phyloP scores from a whole-genome alignment of 305 asterid genomes.

The Salvia sclarea region DNA sequence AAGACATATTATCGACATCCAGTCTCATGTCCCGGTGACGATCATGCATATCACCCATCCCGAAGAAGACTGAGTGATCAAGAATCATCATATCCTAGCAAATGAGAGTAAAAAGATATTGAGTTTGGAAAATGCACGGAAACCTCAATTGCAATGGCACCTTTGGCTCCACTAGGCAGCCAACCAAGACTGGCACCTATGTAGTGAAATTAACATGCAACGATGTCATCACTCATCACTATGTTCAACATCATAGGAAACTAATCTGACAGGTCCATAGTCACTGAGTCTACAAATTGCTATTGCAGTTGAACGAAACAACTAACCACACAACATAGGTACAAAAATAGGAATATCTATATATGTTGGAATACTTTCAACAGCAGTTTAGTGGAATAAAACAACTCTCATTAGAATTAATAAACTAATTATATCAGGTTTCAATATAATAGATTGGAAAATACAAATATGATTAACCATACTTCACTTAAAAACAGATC shows the following conservation, averaged over 20 bases:
- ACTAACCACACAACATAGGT: too few relatives aligned
- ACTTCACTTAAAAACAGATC: not conserved
- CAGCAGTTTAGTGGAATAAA: not conserved
- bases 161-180: too few relatives aligned
- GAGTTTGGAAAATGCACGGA: slow-evolving; percentile 1
- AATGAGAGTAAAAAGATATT: slow-evolving; percentile 4
- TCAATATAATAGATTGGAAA: not conserved
- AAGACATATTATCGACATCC: slow-evolving; percentile 97
- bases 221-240: too few relatives aligned
- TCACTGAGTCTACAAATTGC: too few relatives aligned
- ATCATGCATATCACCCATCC: slow-evolving; percentile 76
- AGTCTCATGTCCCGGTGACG: slow-evolving; percentile 92
- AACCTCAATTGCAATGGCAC: too few relatives aligned
- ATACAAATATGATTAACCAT: not conserved
- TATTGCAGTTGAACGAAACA: too few relatives aligned
- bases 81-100: slow-evolving; percentile 84
- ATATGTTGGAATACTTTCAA: not conserved
- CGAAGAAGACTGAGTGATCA: slow-evolving; percentile 70
- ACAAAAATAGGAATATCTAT: not conserved
- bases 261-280: too few relatives aligned
- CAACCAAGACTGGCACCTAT: too few relatives aligned
- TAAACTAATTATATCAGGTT: not conserved
- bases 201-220: not conserved
- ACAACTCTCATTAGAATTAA: not conserved
- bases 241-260: too few relatives aligned